These are phyloP conservation scores for Symbiotaphrina buchneri DNA, from an alignment of 495 filamentous ascomycete genomes.

Conservation along the genomic window DNA sequence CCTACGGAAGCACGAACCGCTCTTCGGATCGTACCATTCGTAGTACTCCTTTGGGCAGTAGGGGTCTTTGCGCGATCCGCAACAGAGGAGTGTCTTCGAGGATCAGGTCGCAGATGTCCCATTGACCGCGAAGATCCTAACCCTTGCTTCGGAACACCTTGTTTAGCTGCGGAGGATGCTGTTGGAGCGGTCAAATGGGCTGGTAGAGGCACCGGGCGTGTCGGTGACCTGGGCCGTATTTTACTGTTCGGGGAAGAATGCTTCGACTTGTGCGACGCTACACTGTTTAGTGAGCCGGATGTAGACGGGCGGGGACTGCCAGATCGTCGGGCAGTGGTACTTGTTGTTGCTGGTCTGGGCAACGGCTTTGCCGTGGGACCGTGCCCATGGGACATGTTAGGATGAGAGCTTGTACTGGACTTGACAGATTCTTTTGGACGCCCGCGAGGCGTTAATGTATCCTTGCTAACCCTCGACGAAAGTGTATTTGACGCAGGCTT, in stretches of 20 bases:
- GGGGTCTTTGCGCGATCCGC: slow-evolving; percentile 21
- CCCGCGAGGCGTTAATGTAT: no score
- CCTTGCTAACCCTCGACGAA: no score
- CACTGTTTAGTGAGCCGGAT: neutral
- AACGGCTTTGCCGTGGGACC: neutral
- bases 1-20: slow-evolving; percentile 11
- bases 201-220: slow-evolving; percentile 35
- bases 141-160: no score
- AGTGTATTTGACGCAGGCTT: no score
- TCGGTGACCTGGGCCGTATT: slow-evolving; percentile 43
- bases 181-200: slow-evolving; percentile 38
- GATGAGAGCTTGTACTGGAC: slow-evolving; percentile 1
- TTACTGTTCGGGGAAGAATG: slow-evolving; percentile 11
- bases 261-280: neutral
- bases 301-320: neutral
- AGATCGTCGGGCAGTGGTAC: neutral
- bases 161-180: slow-evolving; percentile 35
- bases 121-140: no score
- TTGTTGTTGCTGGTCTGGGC: neutral
- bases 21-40: slow-evolving; percentile 10
- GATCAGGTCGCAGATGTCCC: slow-evolving; percentile 14
- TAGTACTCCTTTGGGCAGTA: slow-evolving; percentile 12
- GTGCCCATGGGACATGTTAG: neutral
- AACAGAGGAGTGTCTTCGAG: slow-evolving; percentile 22
- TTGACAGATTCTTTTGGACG: neutral